phyloP scores from a whole-genome alignment of 2,329 filamentous ascomycete genomes.

The Penicillium sclerotigenum region DNA sequence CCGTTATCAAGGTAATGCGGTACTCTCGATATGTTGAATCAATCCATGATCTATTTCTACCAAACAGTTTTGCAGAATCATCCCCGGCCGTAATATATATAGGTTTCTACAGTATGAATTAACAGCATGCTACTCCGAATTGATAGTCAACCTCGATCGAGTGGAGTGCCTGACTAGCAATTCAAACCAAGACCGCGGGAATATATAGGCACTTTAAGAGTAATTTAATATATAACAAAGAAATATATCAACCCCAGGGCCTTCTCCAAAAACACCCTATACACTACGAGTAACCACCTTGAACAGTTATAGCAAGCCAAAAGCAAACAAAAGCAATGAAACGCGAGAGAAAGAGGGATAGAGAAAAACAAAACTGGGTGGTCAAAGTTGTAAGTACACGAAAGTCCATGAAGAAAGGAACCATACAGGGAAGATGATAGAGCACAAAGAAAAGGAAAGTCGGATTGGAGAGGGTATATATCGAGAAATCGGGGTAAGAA shows the following conservation, averaged over 20 bases:
- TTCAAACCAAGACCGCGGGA: background rate
- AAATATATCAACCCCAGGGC: background rate
- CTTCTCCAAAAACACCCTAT: constrained; percentile 8
- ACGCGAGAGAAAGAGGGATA: background rate
- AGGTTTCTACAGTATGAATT: background rate
- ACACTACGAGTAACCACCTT: constrained; percentile 12
- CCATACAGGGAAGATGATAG: constrained; percentile 13
- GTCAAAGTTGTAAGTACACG: constrained; percentile 21
- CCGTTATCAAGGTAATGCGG: background rate
- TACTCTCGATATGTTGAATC: background rate
- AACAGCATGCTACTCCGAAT: background rate
- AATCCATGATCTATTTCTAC: constrained; percentile 10
- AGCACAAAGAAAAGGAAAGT: constrained; percentile 7
- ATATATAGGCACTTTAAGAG: background rate
- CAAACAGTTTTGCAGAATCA: background rate
- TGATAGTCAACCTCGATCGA: background rate
- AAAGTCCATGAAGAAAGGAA: constrained; percentile 12
- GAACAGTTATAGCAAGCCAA: background rate
- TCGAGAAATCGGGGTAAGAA: constrained; percentile 10
- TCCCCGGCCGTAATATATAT: background rate
- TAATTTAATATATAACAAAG: constrained; percentile 4
- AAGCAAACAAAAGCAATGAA: background rate
- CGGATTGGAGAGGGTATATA: constrained; percentile 24
- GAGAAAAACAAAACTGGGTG: background rate
- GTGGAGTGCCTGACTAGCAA: background rate